Base-by-base conservation (phyloP, 345 rosid species). In the Gossypium herbaceum region DNA sequence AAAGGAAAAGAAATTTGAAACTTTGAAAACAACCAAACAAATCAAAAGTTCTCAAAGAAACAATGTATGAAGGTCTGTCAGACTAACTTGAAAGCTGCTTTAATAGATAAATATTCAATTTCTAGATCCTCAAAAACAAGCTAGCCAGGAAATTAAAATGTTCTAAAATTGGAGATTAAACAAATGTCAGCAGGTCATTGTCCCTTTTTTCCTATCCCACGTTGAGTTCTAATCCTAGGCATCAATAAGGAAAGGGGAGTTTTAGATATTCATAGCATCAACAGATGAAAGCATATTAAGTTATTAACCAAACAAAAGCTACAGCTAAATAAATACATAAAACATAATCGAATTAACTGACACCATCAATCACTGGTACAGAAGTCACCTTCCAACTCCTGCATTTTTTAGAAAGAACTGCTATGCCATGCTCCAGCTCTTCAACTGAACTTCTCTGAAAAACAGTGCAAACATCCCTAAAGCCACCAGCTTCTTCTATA, bases 401-500 rank as follows among this genome's bases (percentile, higher is more conserved):
- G 84, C 92, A 91, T 76, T 82, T 88, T 67, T 82, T 83, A 81
- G 91, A 88, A 76, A 93, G 87, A 75, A 48, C 76, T 71, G 74
- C 76, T 72, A 91, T 79, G 77, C 88, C 89, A 66, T 86, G 81
- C 80, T 91, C 99, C 84, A 95, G 74, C 80, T 77, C 89, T 80
- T 91, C 93, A 72, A 93, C 82, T 67, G 86, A 79, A 80, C 76
- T 76, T 82, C 82, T 87, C 80, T 84, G 89, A 29, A 76, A 82
- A 75, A 85, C 79, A 68, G 90, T 88, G 81, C 98, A 91, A 67
- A 88, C 87, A 81, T 95, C 99, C 84, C 77, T 85, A 78, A 88
- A 88, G 78, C 99, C 98, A 71, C 96, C 99, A 34, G 83, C 76
- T 84, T 75, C 87, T 85, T 90, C 91, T 76, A 93, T 89, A 73